Percentiles rank a stretch among this genome's conserved stretches.
phyloP scores from a whole-genome alignment of 2,329 filamentous ascomycete species.

The Talaromyces sp. region DNA sequence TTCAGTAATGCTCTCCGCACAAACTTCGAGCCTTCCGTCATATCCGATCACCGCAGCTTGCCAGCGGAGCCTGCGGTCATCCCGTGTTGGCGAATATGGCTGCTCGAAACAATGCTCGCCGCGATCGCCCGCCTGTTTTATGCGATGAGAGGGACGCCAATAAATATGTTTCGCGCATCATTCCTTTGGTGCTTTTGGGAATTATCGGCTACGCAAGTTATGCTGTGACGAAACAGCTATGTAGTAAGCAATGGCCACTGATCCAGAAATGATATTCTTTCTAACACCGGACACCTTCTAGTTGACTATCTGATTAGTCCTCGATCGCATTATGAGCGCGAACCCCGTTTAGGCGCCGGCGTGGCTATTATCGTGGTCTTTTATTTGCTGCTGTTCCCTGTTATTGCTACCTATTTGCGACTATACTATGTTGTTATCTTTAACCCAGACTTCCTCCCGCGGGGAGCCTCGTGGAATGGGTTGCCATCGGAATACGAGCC shows the following conservation, averaged over 20 bases:
- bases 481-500: not conserved
- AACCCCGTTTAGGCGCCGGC: constrained; percentile 52
- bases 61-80: not conserved
- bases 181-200: constrained; percentile 65
- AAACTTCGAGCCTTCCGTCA: not conserved
- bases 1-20: not conserved
- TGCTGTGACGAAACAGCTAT: constrained; percentile 62
- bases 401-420: constrained; percentile 65
- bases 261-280: not conserved
- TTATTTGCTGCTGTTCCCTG: constrained; percentile 64
- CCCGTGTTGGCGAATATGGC: not conserved
- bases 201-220: constrained; percentile 67
- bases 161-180: constrained; percentile 57
- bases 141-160: constrained; percentile 44
- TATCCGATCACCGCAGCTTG: not conserved
- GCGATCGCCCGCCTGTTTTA: constrained; percentile 7
- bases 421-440: constrained; percentile 62
- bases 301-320: constrained; percentile 66
- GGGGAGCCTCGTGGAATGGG: constrained; percentile 37
- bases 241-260: constrained; percentile 49
- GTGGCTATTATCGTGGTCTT: constrained; percentile 68
- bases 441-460: constrained; percentile 69
- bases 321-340: constrained; percentile 30
- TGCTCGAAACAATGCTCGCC: constrained; percentile 9
- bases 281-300: constrained; percentile 25